Percentiles rank a stretch among this genome's conserved stretches.
Conservation (phyloP, 129 eudicot species). For the Tagetes erecta region DNA sequence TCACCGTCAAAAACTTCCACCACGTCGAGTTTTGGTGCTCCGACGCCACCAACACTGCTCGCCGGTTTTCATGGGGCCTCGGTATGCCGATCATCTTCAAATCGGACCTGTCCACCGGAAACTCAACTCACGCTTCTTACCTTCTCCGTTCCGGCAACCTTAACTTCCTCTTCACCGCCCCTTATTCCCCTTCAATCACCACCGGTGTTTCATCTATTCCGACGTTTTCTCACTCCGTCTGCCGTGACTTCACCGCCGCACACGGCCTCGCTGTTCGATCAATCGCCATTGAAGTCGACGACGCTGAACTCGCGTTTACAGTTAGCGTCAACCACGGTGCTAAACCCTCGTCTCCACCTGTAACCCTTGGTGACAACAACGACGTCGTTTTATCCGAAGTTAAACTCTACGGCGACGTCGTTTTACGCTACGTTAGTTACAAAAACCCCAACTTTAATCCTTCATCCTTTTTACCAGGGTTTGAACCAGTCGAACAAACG, state of each 20-base stretch:
- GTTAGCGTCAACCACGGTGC: conserved; percentile 38
- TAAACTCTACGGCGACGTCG: conserved; percentile 41
- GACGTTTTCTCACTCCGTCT: conserved; percentile 43
- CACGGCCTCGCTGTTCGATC: conserved; percentile 40
- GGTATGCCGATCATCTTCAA: conserved; percentile 36
- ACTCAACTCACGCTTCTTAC: conserved; percentile 76
- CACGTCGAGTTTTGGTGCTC: conserved; percentile 93
- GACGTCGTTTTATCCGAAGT: conserved; percentile 37
- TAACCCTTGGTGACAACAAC: conserved; percentile 8
- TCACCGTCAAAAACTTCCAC: conserved; percentile 72
- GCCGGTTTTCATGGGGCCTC: conserved; percentile 56
- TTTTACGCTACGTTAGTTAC: conserved; percentile 36
- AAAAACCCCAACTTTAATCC: not conserved
- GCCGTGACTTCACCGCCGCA: conserved; percentile 37
- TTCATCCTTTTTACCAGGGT: conserved; percentile 53
- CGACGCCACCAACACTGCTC: conserved; percentile 84
- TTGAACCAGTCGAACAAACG: conserved; percentile 37
- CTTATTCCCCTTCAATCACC: conserved; percentile 38
- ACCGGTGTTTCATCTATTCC: conserved; percentile 47
- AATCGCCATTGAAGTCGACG: conserved; percentile 39
- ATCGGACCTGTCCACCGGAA: conserved; percentile 92
- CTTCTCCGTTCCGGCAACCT: conserved; percentile 68
- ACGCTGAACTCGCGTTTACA: conserved; percentile 47
- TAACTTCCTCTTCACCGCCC: conserved; percentile 43
- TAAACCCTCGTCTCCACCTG: conserved; percentile 28